Base-by-base conservation (phyloP, 202 grass and related monocot genomes). In the Schoenoplectus triqueter region DNA sequence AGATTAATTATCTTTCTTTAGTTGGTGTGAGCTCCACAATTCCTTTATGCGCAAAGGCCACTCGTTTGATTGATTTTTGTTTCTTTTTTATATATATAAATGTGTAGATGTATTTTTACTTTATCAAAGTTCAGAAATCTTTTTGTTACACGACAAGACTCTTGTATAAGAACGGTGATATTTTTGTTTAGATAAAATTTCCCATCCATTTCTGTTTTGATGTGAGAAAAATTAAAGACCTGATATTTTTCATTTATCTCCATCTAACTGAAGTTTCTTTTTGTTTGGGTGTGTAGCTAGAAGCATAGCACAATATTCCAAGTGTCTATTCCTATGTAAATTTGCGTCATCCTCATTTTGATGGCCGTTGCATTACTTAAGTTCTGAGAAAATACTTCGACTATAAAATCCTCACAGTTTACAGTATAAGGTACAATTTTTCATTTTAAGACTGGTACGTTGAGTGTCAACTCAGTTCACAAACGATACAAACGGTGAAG, bases 11-110 rank as follows among this genome's bases (percentile, higher is more conserved):
- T 70, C 13, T 20, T 82, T 67, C 47, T 3, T 15, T 71, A 83
- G 81, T 69, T 57, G 48, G 17, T 60, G 48, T 83, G 75, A 44
- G 55, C 75, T 79, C 22, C 39, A 44, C 75, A 69, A 50, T 31
- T 83, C 81, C 81, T 44, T 56, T 82, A 8, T 50, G 20, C 62
- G 68, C 2, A 18, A 83, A 83, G 66, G 70, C 21, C 44, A 41
- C 64, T 57, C 17, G 44, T 64, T 80, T 88, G 7, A 69, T 77
- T 85, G 10, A 40, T 87, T 31, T 31, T 61, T 20, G 61, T 74
- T 88, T 85, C 47, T n/a, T 90, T 40, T 15, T 75, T 78, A 73
- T 51, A 81, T 88, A 70, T 69, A 69, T 83, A 69, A 52, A 83
- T 83, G 42, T 71, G 81, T 71, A 83, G 75, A 79, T 79, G 75